Evolutionary conservation across 352 stramenopile species (phyloP), one percentile per base, ranked within the genome.

Genomic region (Phytophthora fragariaefolia): DNA sequence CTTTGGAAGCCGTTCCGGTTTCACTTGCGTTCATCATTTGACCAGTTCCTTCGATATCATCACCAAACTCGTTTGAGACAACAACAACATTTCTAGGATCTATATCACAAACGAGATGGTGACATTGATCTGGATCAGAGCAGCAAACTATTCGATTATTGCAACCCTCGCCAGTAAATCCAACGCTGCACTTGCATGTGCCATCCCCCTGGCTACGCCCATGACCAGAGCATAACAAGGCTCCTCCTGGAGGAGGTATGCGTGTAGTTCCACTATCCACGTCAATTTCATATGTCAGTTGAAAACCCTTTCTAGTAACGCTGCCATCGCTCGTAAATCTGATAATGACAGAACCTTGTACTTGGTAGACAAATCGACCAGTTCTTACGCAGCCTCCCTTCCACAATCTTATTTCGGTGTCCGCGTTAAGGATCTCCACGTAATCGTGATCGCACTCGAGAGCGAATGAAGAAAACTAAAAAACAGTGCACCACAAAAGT

Each of bases 381-480:
- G 45, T 49, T 20, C 84, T 77, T 8, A 62, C 40, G 55, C 84
- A 91, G 0, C 84, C 84, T 10, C 84, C 84, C 50, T 69, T 66
- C 84, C 84, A 93, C 20, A 90, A 52, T 4, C 71, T 36, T 9
- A 47, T 28, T 1, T 40, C n/a, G 6, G 82, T 75, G 6, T 43
- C 30, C 3, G 38, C 36, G 13, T 79, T 69, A 18, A 75, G 54
- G n/a, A 93, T 76, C n/a, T 68, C 66, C 13, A 93, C 40, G 0
- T 60, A 59, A 51, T 93, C 84, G 43, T 93, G 82, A 40, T 93
- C 79, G 28, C 84, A 91, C 50, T 93, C 84, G 2, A 90, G 73
- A 27, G 87, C 73, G 48, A 93, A 93, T 0, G 22, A 47, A 9
- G 54, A 55, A 50, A 79, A 73, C 62, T 79, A 27, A 13, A 45